These are phyloP conservation scores for Erysiphe pisi DNA, from an alignment of 2,329 filamentous ascomycete species.

Conservation along the genomic window DNA sequence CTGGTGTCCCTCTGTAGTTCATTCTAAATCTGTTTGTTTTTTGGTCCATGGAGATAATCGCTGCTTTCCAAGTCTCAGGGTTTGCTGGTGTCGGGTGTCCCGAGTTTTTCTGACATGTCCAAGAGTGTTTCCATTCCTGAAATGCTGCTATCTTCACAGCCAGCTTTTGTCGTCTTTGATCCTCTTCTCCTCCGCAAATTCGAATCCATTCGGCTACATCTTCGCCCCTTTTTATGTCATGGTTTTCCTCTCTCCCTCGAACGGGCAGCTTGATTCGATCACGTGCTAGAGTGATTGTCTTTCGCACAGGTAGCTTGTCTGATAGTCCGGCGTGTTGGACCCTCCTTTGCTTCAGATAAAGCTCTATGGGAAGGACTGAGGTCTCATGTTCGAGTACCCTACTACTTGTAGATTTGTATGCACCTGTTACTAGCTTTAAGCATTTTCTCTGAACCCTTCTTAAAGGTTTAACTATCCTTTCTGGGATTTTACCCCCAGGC, in stretches of 20 bases:
- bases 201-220: conserved; percentile 11
- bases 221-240: background rate
- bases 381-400: background rate
- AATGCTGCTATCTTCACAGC: background rate
- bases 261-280: too few relatives aligned
- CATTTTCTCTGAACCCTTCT: too few relatives aligned
- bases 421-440: background rate
- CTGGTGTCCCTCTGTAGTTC: background rate
- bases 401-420: background rate
- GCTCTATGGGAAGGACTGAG: background rate
- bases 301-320: background rate
- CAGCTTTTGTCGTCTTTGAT: background rate
- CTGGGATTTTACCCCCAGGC: too few relatives aligned
- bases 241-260: background rate
- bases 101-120: background rate
- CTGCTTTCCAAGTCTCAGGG: background rate
- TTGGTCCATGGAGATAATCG: background rate
- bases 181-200: background rate
- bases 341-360: background rate
- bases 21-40: background rate
- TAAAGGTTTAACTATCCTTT: too few relatives aligned
- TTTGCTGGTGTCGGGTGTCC: background rate
- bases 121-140: background rate
- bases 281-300: background rate
- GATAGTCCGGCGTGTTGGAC: conserved; percentile 20